Evolutionary conservation across 768 basidiomycete genomes (phyloP).

Genomic region (Aureoboletus auriporus): DNA sequence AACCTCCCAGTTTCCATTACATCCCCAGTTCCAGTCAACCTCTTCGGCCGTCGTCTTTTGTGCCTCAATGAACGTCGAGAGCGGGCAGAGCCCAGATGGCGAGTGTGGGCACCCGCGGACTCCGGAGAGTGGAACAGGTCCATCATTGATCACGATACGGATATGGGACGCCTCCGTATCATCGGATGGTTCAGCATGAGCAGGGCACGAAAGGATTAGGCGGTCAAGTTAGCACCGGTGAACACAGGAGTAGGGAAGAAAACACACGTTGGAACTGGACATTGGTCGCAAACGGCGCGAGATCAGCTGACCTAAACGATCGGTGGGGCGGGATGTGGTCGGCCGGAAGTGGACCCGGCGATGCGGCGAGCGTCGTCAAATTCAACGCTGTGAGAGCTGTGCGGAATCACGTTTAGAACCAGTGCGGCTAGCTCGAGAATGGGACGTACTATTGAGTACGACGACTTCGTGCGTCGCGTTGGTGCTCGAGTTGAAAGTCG

Average conservation of each 20-base stretch:
- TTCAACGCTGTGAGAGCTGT: slow-evolving; percentile 83
- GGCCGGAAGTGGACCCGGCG: slow-evolving; percentile 68
- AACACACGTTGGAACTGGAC: slow-evolving; percentile 79
- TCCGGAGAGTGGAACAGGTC: slow-evolving; percentile 73
- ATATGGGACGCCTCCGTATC: slow-evolving; percentile 54
- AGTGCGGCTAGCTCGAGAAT: not conserved
- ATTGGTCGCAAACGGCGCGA: slow-evolving; percentile 90
- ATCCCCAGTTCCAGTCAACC: slow-evolving; percentile 77
- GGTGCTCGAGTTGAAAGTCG: slow-evolving; percentile 72
- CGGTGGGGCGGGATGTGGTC: slow-evolving; percentile 64
- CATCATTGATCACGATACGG: slow-evolving; percentile 86
- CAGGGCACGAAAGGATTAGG: slow-evolving; percentile 58
- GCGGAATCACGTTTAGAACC: not conserved
- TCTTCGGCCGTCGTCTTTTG: slow-evolving; percentile 63
- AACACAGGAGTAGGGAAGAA: not conserved
- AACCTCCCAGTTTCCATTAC: slow-evolving; percentile 71
- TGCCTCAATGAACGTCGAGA: slow-evolving; percentile 66
- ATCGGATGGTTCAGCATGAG: not conserved
- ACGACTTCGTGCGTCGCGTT: slow-evolving; percentile 95
- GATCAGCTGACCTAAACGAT: slow-evolving; percentile 69
- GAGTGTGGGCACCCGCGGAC: slow-evolving; percentile 69
- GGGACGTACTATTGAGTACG: slow-evolving; percentile 66
- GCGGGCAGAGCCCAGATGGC: slow-evolving; percentile 62
- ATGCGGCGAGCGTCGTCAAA: slow-evolving; percentile 63
- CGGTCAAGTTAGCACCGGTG: not conserved